A percentile compares a stretch with the other conserved stretches of the same genome.
These are phyloP conservation scores for Aureobasidium melanogenum DNA, from an alignment of 2,329 filamentous ascomycete species.

Conservation along the genomic window DNA sequence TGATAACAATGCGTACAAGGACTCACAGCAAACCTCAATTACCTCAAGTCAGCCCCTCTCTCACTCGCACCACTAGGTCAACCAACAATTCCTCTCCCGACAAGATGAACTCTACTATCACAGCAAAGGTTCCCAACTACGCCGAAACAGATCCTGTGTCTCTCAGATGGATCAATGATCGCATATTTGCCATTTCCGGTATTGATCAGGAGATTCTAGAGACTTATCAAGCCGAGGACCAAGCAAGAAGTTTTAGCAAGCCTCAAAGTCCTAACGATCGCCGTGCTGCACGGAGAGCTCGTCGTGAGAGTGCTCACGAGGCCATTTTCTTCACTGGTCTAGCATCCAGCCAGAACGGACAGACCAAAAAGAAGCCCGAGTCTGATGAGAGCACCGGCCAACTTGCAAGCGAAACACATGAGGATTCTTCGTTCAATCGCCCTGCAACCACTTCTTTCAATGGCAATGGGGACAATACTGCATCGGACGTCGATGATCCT, in stretches of 20 bases:
- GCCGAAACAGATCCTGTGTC: neutral
- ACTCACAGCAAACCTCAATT: neutral
- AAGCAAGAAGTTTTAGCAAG: neutral
- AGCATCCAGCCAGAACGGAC: neutral
- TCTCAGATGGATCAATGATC: neutral
- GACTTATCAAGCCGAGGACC: constrained; percentile 1
- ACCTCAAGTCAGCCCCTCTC: neutral
- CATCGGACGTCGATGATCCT: neutral
- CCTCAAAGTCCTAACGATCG: neutral
- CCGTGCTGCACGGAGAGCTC: constrained; percentile 3
- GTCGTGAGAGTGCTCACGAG: constrained; percentile 5
- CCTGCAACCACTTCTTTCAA: neutral
- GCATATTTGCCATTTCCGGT: neutral
- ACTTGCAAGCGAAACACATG: neutral
- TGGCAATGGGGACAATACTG: neutral
- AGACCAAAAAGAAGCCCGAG: neutral
- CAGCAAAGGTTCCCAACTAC: neutral
- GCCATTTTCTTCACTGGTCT: neutral
- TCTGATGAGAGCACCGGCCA: neutral
- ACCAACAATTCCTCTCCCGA: neutral
- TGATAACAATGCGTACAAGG: constrained; percentile 3
- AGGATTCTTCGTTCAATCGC: neutral
- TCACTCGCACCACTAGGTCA: neutral
- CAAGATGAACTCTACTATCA: neutral
- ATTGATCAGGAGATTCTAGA: neutral